These are phyloP conservation scores for Boletellus ananas DNA, from an alignment of 768 basidiomycete species.

Conservation along the genomic window DNA sequence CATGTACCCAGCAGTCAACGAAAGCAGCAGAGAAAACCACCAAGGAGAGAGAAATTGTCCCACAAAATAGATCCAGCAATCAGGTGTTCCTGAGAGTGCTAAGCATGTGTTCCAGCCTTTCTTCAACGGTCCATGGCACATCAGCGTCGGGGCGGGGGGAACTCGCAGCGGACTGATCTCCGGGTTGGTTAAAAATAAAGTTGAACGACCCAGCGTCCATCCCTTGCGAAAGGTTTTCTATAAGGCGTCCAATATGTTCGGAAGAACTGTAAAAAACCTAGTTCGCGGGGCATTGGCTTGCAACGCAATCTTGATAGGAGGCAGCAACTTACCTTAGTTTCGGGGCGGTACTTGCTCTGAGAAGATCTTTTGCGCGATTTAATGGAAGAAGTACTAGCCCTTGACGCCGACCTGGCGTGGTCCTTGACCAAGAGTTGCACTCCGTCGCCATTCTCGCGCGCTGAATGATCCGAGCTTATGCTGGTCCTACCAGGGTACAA, in stretches of 20 bases:
- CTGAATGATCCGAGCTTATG: constrained; percentile 71
- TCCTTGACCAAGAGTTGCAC: constrained; percentile 76
- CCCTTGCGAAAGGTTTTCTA: constrained; percentile 77
- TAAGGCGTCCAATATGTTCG: constrained; percentile 76
- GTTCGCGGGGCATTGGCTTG: constrained; percentile 9
- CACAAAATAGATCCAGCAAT: constrained; percentile 26
- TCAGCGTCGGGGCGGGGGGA: constrained; percentile 61
- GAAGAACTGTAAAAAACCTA: constrained; percentile 47
- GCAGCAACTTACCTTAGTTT: constrained; percentile 67
- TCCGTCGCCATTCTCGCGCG: constrained; percentile 43
- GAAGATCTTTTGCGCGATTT: constrained; percentile 56
- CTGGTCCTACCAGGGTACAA: constrained; percentile 64
- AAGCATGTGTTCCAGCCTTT: constrained; percentile 72
- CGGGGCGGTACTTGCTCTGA: constrained; percentile 61
- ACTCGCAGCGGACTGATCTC: constrained; percentile 57
- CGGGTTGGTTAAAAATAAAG: constrained; percentile 45
- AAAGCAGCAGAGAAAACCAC: constrained; percentile 11
- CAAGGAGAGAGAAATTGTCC: constrained; percentile 6
- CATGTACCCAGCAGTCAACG: constrained; percentile 12
- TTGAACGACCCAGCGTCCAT: constrained; percentile 85
- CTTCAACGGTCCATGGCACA: constrained; percentile 68
- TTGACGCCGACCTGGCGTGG: constrained; percentile 63
- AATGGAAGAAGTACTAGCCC: constrained; percentile 56
- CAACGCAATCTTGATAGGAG: constrained; percentile 2
- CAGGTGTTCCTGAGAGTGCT: constrained; percentile 33